phyloP scores from a whole-genome alignment of 2,329 filamentous ascomycete species.

The Fusarium denticulatum region DNA sequence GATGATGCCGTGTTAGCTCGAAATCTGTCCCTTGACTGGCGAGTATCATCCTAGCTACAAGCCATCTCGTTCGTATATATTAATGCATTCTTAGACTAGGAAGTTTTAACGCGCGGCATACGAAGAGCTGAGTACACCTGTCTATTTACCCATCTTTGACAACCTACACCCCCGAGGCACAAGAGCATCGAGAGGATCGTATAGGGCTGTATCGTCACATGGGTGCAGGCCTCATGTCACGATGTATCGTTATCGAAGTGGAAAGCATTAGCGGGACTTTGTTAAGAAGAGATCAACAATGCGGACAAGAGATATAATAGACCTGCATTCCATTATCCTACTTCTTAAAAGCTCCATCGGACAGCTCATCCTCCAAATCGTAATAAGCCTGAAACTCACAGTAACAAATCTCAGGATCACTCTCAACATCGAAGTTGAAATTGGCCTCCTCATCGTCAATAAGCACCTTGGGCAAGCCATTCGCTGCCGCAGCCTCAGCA shows the following conservation, averaged over 20 bases:
- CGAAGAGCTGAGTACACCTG: background rate
- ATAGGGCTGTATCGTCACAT: too few species aligned
- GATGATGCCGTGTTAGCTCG: background rate
- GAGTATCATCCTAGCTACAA: background rate
- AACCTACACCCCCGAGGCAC: too few species aligned
- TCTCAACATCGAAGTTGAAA: slow-evolving; percentile 47
- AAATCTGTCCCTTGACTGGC: background rate
- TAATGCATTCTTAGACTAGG: background rate
- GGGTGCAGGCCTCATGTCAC: too few species aligned
- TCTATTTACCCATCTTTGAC: background rate
- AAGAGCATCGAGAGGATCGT: too few species aligned
- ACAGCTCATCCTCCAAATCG: slow-evolving; percentile 39
- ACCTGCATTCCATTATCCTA: background rate
- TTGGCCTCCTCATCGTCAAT: slow-evolving; percentile 55
- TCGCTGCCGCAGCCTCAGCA: slow-evolving; percentile 43
- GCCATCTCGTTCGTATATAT: rapidly evolving
- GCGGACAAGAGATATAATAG: too few species aligned
- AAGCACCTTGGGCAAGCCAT: slow-evolving; percentile 48
- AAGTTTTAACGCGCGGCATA: rapidly evolving
- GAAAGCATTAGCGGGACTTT: too few species aligned
- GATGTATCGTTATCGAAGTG: too few species aligned
- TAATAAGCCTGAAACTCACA: slow-evolving; percentile 44
- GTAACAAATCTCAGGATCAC: slow-evolving; percentile 41
- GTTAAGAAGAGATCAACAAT: too few species aligned
- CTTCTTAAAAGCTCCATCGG: slow-evolving; percentile 38